These are phyloP conservation scores for Urostyla sp. DNA, from an alignment of 73 alveolate species.

Conservation along the genomic window DNA sequence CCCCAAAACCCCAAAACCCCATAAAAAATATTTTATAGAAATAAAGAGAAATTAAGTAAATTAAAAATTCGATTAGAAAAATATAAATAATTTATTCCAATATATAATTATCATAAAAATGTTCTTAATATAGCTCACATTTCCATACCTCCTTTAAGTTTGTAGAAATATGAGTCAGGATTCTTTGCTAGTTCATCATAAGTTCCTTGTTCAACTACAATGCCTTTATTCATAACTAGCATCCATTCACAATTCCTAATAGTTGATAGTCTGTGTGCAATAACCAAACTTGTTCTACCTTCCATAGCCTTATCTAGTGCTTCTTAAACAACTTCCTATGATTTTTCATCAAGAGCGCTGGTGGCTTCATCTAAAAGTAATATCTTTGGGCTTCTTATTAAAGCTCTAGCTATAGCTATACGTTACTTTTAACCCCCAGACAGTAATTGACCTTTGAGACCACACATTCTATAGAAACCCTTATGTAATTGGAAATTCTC, in stretches of 20 bases:
- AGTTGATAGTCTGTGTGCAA: slow-evolving; percentile 71
- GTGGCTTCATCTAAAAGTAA: slow-evolving; percentile 84
- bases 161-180: slow-evolving; percentile 33
- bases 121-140: too few species aligned
- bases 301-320: slow-evolving; percentile 61
- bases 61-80: too few species aligned
- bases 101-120: too few species aligned
- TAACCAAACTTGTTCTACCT: slow-evolving; percentile 48
- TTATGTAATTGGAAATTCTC: slow-evolving; percentile 7
- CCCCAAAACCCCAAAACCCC: too few species aligned
- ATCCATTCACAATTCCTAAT: slow-evolving; percentile 74
- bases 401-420: slow-evolving; percentile 82
- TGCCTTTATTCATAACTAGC: slow-evolving; percentile 71
- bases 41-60: too few species aligned
- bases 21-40: too few species aligned
- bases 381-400: slow-evolving; percentile 67
- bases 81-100: too few species aligned
- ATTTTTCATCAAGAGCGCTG: slow-evolving; percentile 70
- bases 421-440: slow-evolving; percentile 83
- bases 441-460: slow-evolving; percentile 70
- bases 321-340: slow-evolving; percentile 64
- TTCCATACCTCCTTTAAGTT: slow-evolving; percentile 37
- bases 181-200: slow-evolving; percentile 42
- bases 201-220: slow-evolving; percentile 77
- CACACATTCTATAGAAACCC: slow-evolving; percentile 54